Conservation (phyloP, 2,329 filamentous ascomycete species). For the Ceratocystis cacaofunesta region DNA sequence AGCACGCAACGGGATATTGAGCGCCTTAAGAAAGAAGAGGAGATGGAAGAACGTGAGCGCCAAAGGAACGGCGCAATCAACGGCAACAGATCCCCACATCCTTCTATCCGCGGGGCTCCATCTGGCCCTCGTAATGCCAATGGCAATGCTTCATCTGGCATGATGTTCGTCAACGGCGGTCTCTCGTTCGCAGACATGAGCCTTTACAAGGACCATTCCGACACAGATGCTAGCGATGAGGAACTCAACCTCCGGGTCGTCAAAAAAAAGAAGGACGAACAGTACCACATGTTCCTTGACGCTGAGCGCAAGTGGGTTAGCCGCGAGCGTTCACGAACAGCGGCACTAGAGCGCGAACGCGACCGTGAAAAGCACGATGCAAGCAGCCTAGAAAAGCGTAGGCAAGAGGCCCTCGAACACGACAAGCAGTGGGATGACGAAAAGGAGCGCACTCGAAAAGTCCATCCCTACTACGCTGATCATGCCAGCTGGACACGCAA, state of each 20-base stretch:
- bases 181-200: conserved; percentile 30
- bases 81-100: conserved; percentile 10
- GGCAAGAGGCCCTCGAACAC: conserved; percentile 51
- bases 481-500: conserved; percentile 73
- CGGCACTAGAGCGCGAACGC: conserved; percentile 72
- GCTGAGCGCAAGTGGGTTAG: conserved; percentile 85
- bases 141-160: conserved; percentile 31
- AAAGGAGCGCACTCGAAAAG: conserved; percentile 56
- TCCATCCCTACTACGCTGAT: conserved; percentile 74
- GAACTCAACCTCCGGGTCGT: conserved; percentile 63
- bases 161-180: conserved; percentile 60
- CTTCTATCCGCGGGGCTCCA: conserved; percentile 52
- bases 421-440: conserved; percentile 78
- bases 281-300: conserved; percentile 68
- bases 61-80: conserved; percentile 42
- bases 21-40: conserved; percentile 74
- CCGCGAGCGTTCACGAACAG: conserved; percentile 67
- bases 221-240: conserved; percentile 73
- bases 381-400: conserved; percentile 47
- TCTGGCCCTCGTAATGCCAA: conserved; percentile 58
- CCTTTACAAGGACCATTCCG: conserved; percentile 52
- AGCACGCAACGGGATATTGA: conserved; percentile 82
- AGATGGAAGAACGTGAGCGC: conserved; percentile 75
- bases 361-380: conserved; percentile 65
- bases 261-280: conserved; percentile 57